phyloP scores from a whole-genome alignment of 306 rosid genomes.

The Vigna mungo region DNA sequence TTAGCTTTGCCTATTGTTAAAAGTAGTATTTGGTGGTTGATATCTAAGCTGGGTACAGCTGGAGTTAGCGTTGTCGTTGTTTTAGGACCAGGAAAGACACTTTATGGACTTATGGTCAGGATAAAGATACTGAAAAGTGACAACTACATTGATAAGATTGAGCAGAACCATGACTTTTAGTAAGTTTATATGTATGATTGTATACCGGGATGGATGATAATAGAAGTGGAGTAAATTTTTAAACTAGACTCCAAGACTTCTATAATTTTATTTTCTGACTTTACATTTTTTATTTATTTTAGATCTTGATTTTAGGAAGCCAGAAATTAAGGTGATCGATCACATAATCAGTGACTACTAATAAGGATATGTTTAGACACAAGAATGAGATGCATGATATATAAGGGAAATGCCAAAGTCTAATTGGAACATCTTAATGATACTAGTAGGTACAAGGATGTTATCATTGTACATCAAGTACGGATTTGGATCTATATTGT shows the following conservation, averaged over 20 bases:
- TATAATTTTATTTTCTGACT: background rate
- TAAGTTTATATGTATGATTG: background rate
- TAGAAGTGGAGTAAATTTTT: background rate
- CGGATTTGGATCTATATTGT: background rate
- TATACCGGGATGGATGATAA: background rate
- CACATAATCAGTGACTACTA: background rate
- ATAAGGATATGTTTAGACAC: background rate
- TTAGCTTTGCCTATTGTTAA: background rate
- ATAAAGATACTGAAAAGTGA: constrained; percentile 12
- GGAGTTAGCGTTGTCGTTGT: constrained; percentile 20
- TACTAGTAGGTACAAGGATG: background rate
- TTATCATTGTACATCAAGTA: background rate
- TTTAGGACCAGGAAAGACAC: background rate
- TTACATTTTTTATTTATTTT: background rate
- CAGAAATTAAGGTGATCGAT: background rate
- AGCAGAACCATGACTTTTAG: background rate
- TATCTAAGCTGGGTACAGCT: background rate
- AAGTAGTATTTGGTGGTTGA: constrained; percentile 7
- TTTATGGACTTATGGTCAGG: background rate
- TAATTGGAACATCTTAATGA: background rate
- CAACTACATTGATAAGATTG: background rate
- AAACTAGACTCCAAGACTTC: too few relatives aligned
- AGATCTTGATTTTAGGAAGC: background rate
- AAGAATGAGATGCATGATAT: constrained; percentile 8
- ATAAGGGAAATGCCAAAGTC: background rate